Base-by-base conservation (phyloP, 208 protist species). In the Crithidia mellificae region DNA sequence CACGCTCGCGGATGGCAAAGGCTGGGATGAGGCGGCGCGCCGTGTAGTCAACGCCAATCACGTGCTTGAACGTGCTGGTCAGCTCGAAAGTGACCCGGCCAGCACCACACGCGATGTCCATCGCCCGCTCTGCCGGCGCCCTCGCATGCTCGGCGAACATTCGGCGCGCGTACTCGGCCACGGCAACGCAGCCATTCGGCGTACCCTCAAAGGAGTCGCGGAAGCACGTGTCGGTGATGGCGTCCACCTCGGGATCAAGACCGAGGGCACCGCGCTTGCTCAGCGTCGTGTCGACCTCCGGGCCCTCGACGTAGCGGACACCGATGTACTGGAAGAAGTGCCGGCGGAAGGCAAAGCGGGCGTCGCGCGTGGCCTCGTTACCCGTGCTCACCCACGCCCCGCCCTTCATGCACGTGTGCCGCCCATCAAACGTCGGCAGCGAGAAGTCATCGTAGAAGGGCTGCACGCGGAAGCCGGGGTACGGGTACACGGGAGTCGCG, bases 251-350 rank as follows among this genome's bases (percentile, higher is more conserved):
- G 12, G 87, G 83, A 61, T 96, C 92, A n/a, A 92, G 66, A 1
- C 87, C 85, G 47, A 86, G 63, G 67, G 68, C 54, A 50, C 59
- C 58, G 22, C 52, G 32, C 44, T 66, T 72, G 67, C 71, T 58
- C 36, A 36, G 49, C 38, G 49, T 34, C 56, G 78, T 51, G 44
- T 81, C 52, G 34, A 86, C 78, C 36, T 77, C 68, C 17, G 78
- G 80, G 12, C 82, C 86, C 57, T 93, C 89, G 27, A 98, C 90
- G 73, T 97, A 96, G 39, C 97, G 90, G 24, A 98, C 73, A 34
- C 96, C 94, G 44, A 96, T 93, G 78, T 91, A 96, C 78, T 99
- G 96, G 82, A 96, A 98, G 68, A 99, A 99, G 81, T 99, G 97
- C 15, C 86, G 88, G 25, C 96, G 80, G 83, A 99, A 99, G 49